Base-by-base conservation (phyloP, 768 basidiomycete genomes). In the Leccinum subtestaceum region DNA sequence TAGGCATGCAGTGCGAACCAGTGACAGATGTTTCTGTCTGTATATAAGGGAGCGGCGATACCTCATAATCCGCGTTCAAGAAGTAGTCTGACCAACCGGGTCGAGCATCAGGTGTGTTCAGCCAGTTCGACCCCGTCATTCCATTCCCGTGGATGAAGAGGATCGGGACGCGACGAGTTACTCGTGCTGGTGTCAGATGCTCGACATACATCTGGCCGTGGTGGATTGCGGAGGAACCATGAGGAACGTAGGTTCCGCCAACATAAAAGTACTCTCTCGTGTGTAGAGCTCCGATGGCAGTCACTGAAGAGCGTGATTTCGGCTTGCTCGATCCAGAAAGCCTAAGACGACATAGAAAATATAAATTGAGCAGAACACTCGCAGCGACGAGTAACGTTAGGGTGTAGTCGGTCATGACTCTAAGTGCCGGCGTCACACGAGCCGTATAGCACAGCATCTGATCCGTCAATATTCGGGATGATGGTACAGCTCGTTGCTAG, bases 51-150 rank as follows among this genome's bases (percentile, higher is more conserved):
- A 23, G 3, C 8, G 10, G 38, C 25, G 36, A 55, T 64, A 83
- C 82, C 70, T 83, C 81, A 58, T 81, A 83, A 38, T 81, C 82
- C 62, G 78, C 60, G 53, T 73, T 67, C 57, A 83, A 63, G 56
- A 84, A 81, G 66, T 79, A 81, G 68, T 84, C 81, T n/a, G 78
- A 78, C 82, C 82, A 84, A n/a, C 82, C 82, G 11, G 74, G 65
- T 60, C 80, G 73, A 23, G 80, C 81, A 64, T 84, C 82, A 2
- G 82, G 81, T 0, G 82, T 83, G 57, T 81, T 82, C 50, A 84
- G 65, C 65, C 82, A 80, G 55, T 74, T 80, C 15, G 80, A 77
- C 43, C 80, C 82, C 8, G 81, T 81, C 81, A 82, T 81, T 23
- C 77, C 81, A 55, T 75, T 74, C 23, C 82, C 82, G 49, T 79